Conservation (phyloP, 2,329 filamentous ascomycete genomes). For the Emergomyces pasteurianus region DNA sequence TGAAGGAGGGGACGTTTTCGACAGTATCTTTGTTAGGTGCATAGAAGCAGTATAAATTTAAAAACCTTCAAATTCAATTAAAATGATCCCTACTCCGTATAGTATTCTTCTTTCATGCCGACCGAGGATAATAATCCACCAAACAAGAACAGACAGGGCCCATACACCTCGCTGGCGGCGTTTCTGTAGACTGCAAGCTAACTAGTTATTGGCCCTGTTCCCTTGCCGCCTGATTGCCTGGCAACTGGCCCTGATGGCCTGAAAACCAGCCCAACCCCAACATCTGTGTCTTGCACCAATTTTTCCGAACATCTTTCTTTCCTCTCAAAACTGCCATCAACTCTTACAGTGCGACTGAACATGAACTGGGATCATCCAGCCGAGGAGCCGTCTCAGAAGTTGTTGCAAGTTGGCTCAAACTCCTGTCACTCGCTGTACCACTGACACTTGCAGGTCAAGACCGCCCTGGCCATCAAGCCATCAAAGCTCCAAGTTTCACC, state of each 20-base stretch:
- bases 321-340: neutral
- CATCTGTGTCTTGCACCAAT: neutral
- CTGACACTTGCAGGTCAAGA: constrained; percentile 6
- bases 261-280: too few relatives aligned
- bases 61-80: neutral
- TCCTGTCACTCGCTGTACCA: constrained; percentile 5
- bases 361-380: constrained; percentile 8
- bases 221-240: neutral
- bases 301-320: neutral
- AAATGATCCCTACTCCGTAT: neutral
- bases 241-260: neutral
- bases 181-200: neutral
- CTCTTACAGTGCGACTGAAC: neutral
- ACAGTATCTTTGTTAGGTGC: too few relatives aligned
- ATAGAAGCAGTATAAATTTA: too few relatives aligned
- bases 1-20: too few relatives aligned
- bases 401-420: constrained; percentile 7
- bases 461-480: constrained; percentile 2
- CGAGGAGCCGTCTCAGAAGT: constrained; percentile 6
- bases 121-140: neutral
- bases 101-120: neutral
- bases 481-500: constrained; percentile 1
- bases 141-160: too few relatives aligned
- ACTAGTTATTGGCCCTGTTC: too few relatives aligned
- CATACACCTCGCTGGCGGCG: neutral